phyloP scores from a whole-genome alignment of 805 yeast genomes.

The Wickerhamomyces mucosus region DNA sequence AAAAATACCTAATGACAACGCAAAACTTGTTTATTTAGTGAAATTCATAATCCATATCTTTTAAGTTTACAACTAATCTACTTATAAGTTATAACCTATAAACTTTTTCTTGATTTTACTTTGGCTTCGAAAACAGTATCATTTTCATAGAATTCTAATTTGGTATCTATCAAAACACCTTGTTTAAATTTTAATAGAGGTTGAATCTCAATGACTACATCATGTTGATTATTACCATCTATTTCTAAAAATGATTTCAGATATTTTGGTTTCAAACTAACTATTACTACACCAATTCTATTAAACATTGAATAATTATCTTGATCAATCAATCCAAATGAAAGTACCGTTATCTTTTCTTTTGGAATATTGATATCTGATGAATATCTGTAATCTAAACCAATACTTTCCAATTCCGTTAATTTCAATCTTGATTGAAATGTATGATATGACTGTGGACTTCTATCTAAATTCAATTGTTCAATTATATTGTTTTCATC shows the following conservation, averaged over 20 bases:
- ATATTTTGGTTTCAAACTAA: slow-evolving; percentile 10
- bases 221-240: slow-evolving; percentile 2
- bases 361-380: slow-evolving; percentile 5
- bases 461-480: slow-evolving; percentile 1
- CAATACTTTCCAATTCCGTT: slow-evolving; percentile 10
- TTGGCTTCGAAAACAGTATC: slow-evolving; percentile 12
- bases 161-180: slow-evolving; percentile 9
- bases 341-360: slow-evolving; percentile 11
- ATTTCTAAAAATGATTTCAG: slow-evolving; percentile 4
- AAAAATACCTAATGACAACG: too few relatives aligned
- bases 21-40: too few relatives aligned
- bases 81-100: too few relatives aligned
- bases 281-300: slow-evolving; percentile 10
- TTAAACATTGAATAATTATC: slow-evolving; percentile 3
- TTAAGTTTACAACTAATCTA: too few relatives aligned
- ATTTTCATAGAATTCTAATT: slow-evolving; percentile 3
- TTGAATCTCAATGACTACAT: slow-evolving; percentile 10
- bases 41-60: too few relatives aligned
- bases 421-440: slow-evolving; percentile 7
- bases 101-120: slow-evolving; percentile 10
- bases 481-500: slow-evolving; percentile 11
- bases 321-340: slow-evolving; percentile 12
- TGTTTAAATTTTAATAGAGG: slow-evolving; percentile 5
- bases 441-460: slow-evolving; percentile 5
- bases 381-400: slow-evolving; percentile 10